A percentile compares a stretch with the other conserved stretches of the same genome.
These are phyloP conservation scores for Quercus lobata DNA, from an alignment of 331 rosid genomes.

Conservation along the genomic window DNA sequence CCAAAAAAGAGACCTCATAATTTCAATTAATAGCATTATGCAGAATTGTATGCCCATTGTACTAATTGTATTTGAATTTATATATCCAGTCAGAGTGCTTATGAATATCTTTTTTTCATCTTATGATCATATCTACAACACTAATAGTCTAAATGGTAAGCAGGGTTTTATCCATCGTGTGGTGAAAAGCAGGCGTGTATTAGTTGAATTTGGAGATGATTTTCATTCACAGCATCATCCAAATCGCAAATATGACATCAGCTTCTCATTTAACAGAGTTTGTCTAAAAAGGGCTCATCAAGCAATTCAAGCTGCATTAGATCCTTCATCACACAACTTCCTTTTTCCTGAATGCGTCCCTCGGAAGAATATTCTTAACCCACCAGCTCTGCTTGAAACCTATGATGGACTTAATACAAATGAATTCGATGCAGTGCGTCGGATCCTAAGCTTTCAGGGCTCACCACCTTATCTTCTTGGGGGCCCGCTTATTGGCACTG, in stretches of 20 bases:
- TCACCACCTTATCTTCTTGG: constrained; percentile 36
- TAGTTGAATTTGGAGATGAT: constrained; percentile 32
- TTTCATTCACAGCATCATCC: constrained; percentile 16
- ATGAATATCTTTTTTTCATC: background rate
- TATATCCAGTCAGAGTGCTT: too few relatives aligned
- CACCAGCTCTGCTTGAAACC: background rate
- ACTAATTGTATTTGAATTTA: constrained; percentile 8
- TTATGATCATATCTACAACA: background rate
- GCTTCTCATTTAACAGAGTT: constrained; percentile 48
- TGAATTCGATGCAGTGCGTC: constrained; percentile 9
- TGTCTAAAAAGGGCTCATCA: constrained; percentile 49
- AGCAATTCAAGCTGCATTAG: constrained; percentile 22
- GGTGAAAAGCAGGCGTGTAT: background rate
- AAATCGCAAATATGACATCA: constrained; percentile 28
- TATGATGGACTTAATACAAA: background rate
- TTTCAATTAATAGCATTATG: too few relatives aligned
- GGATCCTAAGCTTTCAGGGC: constrained; percentile 9
- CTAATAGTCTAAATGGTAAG: background rate
- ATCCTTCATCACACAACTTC: constrained; percentile 20
- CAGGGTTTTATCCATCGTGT: constrained; percentile 31
- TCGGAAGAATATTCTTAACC: background rate
- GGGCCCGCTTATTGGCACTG: constrained; percentile 12
- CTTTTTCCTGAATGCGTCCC: constrained; percentile 30
- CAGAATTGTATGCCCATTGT: too few relatives aligned
- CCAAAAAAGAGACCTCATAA: too few relatives aligned